Evolutionary conservation across 225 moss, liverwort and hornwort genomes (phyloP).

Genomic region (Physcomitrium patens): DNA sequence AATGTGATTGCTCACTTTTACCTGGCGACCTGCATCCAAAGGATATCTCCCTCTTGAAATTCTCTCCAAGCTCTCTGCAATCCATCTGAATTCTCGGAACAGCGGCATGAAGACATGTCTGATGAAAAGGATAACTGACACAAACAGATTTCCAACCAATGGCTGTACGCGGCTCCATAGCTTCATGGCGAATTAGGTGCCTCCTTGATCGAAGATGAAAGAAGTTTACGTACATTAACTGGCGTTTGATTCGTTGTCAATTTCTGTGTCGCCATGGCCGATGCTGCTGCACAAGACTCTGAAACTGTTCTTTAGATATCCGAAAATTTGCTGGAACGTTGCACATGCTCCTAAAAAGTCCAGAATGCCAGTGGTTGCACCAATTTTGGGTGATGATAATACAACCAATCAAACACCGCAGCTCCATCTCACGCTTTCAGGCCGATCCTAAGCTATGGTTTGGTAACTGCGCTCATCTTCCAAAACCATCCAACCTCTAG

Average conservation of each 20-base stretch:
- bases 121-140: too few relatives aligned
- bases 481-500: conserved; percentile 17
- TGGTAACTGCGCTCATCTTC: background rate
- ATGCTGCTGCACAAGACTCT: background rate
- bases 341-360: background rate
- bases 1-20: conserved; percentile 62
- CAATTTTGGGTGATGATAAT: background rate
- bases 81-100: conserved; percentile 41
- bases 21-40: conserved; percentile 73
- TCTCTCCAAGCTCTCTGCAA: conserved; percentile 55
- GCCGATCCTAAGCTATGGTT: background rate
- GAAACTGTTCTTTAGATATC: background rate
- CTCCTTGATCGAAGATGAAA: conserved; percentile 32
- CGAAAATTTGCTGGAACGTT: background rate
- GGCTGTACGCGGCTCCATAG: conserved; percentile 35
- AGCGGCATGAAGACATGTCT: conserved; percentile 30
- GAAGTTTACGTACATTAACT: background rate
- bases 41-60: conserved; percentile 70
- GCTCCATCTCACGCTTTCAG: background rate
- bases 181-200: conserved; percentile 43
- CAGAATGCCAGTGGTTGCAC: background rate
- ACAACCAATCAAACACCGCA: background rate
- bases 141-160: background rate
- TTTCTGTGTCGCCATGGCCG: conserved; percentile 4
- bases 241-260: background rate